Percentiles rank a stretch among this genome's conserved stretches.
Evolutionary conservation across 805 yeast genomes (phyloP).

Genomic region (Teunomyces stri): DNA sequence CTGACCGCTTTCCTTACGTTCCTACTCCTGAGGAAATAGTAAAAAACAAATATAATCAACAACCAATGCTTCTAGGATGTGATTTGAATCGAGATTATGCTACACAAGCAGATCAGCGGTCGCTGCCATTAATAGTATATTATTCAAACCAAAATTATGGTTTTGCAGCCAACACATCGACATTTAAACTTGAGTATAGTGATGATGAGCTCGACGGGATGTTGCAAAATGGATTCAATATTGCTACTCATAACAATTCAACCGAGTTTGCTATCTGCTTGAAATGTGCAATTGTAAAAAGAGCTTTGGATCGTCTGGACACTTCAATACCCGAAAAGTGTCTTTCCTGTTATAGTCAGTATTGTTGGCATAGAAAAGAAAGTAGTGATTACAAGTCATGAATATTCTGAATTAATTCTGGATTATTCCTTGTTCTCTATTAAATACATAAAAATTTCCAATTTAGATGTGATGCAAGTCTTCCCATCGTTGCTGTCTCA

Average conservation of each 20-base stretch:
- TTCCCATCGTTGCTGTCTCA: background rate
- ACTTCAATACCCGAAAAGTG: constrained; percentile 16
- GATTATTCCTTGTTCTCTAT: background rate
- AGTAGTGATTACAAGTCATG: background rate
- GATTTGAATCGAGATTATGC: constrained; percentile 32
- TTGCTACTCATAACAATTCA: constrained; percentile 48
- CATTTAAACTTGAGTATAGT: constrained; percentile 54
- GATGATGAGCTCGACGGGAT: constrained; percentile 41
- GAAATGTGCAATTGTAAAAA: constrained; percentile 55
- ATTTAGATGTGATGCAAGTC: too few relatives aligned
- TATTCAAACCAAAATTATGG: constrained; percentile 44
- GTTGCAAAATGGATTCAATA: constrained; percentile 50
- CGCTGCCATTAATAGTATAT: constrained; percentile 57
- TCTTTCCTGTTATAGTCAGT: constrained; percentile 15
- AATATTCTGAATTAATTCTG: too few relatives aligned
- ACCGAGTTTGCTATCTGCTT: constrained; percentile 45
- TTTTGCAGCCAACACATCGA: constrained; percentile 52
- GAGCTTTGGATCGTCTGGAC: constrained; percentile 43
- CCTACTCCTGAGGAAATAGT: constrained; percentile 29
- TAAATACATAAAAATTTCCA: background rate
- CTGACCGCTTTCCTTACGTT: constrained; percentile 29
- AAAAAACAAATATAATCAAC: constrained; percentile 14
- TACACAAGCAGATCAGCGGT: constrained; percentile 9
- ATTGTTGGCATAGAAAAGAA: constrained; percentile 16
- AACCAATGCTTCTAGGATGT: constrained; percentile 45